Evolutionary conservation across 1,284 basidiomycete genomes (phyloP).

Genomic region (Ustilago vetiveriae): DNA sequence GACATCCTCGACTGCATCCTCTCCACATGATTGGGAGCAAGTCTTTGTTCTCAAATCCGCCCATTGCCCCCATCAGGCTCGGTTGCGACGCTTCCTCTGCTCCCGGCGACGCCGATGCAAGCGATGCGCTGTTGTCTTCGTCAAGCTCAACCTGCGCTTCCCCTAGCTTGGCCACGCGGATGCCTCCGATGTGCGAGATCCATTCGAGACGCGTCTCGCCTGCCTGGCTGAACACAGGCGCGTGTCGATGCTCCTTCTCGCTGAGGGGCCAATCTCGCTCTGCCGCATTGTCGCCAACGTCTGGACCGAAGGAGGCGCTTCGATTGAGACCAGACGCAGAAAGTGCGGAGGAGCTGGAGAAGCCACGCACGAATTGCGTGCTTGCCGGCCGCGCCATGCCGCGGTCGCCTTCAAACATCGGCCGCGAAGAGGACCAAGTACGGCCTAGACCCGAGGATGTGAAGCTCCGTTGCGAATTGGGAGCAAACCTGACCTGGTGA

Average conservation of each 20-base stretch:
- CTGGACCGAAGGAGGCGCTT: constrained; percentile 15
- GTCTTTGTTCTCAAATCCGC: constrained; percentile 36
- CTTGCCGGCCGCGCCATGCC: constrained; percentile 21
- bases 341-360: constrained; percentile 31
- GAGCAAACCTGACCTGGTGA: constrained; percentile 24
- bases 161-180: constrained; percentile 49
- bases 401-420: constrained; percentile 11
- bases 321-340: constrained; percentile 36
- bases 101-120: background rate
- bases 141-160: constrained; percentile 33
- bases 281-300: background rate
- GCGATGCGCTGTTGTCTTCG: background rate
- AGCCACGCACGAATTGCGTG: constrained; percentile 38
- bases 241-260: constrained; percentile 37
- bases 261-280: constrained; percentile 44
- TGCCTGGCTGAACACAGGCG: constrained; percentile 53
- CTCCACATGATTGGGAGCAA: constrained; percentile 50
- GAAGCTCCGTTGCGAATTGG: constrained; percentile 13
- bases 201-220: constrained; percentile 58
- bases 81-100: constrained; percentile 1
- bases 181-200: constrained; percentile 62
- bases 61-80: constrained; percentile 37
- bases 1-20: constrained; percentile 45
- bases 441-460: constrained; percentile 18
- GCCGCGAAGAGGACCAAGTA: constrained; percentile 17